Conservation (phyloP, 306 rosid species). For the Citrullus mucosospermus region DNA sequence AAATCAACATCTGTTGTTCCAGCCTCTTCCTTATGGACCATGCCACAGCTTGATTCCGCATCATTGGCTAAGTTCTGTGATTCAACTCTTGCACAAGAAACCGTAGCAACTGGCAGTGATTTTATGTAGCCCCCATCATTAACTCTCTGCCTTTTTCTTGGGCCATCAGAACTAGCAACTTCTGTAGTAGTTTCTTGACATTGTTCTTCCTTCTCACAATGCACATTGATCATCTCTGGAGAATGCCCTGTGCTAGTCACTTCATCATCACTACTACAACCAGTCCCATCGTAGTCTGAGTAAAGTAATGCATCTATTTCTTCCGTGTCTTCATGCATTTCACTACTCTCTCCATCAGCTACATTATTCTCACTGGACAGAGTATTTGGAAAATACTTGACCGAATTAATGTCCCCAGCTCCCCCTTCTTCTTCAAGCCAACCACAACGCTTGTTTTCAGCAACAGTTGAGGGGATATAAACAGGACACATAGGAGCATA, state of each 20-base stretch:
- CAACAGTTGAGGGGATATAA: conserved; percentile 19
- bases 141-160: conserved; percentile 53
- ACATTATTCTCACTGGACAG: conserved; percentile 31
- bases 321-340: conserved; percentile 80
- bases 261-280: conserved; percentile 47
- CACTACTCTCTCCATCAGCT: conserved; percentile 44
- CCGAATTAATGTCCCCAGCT: conserved; percentile 14
- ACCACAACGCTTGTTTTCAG: conserved; percentile 8
- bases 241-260: conserved; percentile 61
- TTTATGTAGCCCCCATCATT: conserved; percentile 26
- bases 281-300: conserved; percentile 41
- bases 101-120: conserved; percentile 25
- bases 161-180: conserved; percentile 30
- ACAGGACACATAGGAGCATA: conserved; percentile 29
- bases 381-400: conserved; percentile 14
- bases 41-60: conserved; percentile 37
- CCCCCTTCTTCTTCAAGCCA: conserved; percentile 12
- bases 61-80: conserved; percentile 23
- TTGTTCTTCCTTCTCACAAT: conserved; percentile 21
- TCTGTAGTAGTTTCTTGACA: conserved; percentile 27
- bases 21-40: conserved; percentile 16
- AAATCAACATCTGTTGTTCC: conserved; percentile 7
- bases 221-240: conserved; percentile 26
- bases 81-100: conserved; percentile 26
- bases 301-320: conserved; percentile 77